Percentiles rank a stretch among this genome's conserved stretches.
Conservation (phyloP, 495 filamentous ascomycete species). For the Trichoderma orchidacearum region DNA sequence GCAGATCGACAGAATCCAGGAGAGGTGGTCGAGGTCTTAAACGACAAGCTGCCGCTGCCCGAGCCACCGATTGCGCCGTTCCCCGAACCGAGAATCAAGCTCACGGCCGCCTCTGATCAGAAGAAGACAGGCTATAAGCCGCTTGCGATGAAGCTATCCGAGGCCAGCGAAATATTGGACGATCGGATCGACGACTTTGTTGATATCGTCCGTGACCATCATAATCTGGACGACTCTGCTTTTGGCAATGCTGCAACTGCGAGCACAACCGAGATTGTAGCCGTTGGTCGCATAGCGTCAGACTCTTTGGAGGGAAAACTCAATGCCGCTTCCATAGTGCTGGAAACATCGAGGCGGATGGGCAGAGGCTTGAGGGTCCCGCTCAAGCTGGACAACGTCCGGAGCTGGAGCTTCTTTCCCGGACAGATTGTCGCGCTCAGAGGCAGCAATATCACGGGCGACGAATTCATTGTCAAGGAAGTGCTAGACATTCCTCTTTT, state of each 20-base stretch:
- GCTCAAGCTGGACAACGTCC: constrained; percentile 55
- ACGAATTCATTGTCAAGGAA: constrained; percentile 69
- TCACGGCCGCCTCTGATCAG: constrained; percentile 69
- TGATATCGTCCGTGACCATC: constrained; percentile 52
- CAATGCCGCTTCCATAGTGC: constrained; percentile 66
- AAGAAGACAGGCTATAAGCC: constrained; percentile 86
- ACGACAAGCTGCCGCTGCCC: constrained; percentile 54
- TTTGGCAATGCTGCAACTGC: constrained; percentile 80
- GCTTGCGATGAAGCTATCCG: constrained; percentile 85
- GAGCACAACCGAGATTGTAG: constrained; percentile 74
- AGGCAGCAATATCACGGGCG: constrained; percentile 77
- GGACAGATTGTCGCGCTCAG: constrained; percentile 82
- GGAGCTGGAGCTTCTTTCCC: constrained; percentile 76
- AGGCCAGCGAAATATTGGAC: constrained; percentile 83
- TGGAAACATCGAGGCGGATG: constrained; percentile 77
- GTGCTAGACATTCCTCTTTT: constrained; percentile 61
- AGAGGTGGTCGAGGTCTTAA: constrained; percentile 67
- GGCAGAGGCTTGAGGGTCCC: constrained; percentile 72
- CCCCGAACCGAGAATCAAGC: constrained; percentile 61
- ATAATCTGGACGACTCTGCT: constrained; percentile 61
- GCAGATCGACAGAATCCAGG: constrained; percentile 61
- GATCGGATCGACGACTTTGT: constrained; percentile 88
- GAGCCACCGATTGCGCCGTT: constrained; percentile 61
- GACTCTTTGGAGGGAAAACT: constrained; percentile 74
- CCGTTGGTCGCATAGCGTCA: constrained; percentile 79